A percentile compares a stretch with the other conserved stretches of the same genome.
phyloP scores from a whole-genome alignment of 2,329 filamentous ascomycete species.

The Phialophora tarda region DNA sequence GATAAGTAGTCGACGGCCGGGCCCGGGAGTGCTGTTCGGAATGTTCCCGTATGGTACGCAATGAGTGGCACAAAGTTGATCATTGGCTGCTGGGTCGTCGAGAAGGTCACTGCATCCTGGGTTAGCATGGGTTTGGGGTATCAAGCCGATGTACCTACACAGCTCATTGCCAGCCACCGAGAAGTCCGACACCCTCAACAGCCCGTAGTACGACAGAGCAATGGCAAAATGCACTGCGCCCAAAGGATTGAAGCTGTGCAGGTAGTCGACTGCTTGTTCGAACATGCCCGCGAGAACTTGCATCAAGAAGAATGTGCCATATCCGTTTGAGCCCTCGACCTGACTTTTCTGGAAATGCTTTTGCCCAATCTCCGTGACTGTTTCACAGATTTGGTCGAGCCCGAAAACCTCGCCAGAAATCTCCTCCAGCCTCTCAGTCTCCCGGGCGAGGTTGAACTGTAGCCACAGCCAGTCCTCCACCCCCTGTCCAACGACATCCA shows the following conservation, averaged over 20 bases:
- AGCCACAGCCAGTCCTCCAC: slow-evolving; percentile 73
- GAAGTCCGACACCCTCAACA: slow-evolving; percentile 85
- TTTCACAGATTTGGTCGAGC: slow-evolving; percentile 73
- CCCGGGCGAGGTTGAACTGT: slow-evolving; percentile 67
- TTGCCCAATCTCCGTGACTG: slow-evolving; percentile 85
- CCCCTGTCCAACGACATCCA: slow-evolving; percentile 63
- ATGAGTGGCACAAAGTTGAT: slow-evolving; percentile 94
- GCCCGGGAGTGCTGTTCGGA: slow-evolving; percentile 85
- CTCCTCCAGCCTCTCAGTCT: slow-evolving; percentile 66
- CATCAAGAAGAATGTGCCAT: slow-evolving; percentile 91
- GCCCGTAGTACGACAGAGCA: slow-evolving; percentile 83
- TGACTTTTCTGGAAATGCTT: slow-evolving; percentile 86
- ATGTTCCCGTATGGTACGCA: slow-evolving; percentile 94
- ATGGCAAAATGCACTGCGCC: slow-evolving; percentile 95
- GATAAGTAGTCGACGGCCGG: slow-evolving; percentile 92
- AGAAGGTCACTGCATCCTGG: slow-evolving; percentile 57
- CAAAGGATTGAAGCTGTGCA: slow-evolving; percentile 89
- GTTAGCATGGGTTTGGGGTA: slow-evolving; percentile 29
- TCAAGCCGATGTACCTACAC: slow-evolving; percentile 49
- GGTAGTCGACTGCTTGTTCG: slow-evolving; percentile 87
- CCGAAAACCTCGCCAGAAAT: slow-evolving; percentile 67
- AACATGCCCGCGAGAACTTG: slow-evolving; percentile 91
- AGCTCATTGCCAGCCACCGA: slow-evolving; percentile 73
- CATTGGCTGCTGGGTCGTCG: slow-evolving; percentile 66
- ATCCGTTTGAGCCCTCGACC: slow-evolving; percentile 77